phyloP scores from a whole-genome alignment of 2,329 filamentous ascomycete species.

The Sclerotinia borealis region DNA sequence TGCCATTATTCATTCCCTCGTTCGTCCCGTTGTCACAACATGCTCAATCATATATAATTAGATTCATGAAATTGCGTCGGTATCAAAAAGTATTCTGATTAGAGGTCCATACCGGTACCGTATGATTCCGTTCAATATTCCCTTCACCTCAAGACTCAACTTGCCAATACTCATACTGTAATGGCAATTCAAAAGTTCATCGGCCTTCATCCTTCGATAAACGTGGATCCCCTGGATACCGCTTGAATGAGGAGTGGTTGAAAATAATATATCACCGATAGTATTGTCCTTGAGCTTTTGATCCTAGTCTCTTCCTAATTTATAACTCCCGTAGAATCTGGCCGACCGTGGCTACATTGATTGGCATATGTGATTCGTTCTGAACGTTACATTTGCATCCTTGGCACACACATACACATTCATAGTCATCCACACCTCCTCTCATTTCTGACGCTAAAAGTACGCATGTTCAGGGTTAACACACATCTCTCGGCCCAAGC shows the following conservation, averaged over 20 bases:
- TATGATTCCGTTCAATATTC: background rate
- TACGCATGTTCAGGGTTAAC: slow-evolving; percentile 10
- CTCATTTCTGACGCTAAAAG: background rate
- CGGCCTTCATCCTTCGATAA: slow-evolving; percentile 2
- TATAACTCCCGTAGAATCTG: slow-evolving; percentile 10
- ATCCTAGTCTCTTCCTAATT: background rate
- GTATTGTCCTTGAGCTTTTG: background rate
- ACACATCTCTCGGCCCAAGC: slow-evolving; percentile 4
- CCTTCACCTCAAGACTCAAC: background rate
- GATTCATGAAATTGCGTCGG: background rate
- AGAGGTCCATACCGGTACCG: background rate
- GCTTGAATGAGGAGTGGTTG: background rate
- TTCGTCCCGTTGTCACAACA: background rate
- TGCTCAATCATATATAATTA: background rate
- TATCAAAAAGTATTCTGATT: background rate
- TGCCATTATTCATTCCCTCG: background rate
- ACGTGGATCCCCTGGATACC: slow-evolving; percentile 8
- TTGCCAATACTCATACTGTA: too few relatives aligned
- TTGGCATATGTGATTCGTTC: background rate
- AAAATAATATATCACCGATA: slow-evolving; percentile 1
- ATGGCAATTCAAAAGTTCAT: background rate
- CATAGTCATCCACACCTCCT: background rate
- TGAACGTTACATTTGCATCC: background rate
- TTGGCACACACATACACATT: background rate
- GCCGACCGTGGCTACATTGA: background rate